Percentiles rank a stretch among this genome's conserved stretches.
Evolutionary conservation across 306 rosid genomes (phyloP).

Genomic region (Sophora flavescens): DNA sequence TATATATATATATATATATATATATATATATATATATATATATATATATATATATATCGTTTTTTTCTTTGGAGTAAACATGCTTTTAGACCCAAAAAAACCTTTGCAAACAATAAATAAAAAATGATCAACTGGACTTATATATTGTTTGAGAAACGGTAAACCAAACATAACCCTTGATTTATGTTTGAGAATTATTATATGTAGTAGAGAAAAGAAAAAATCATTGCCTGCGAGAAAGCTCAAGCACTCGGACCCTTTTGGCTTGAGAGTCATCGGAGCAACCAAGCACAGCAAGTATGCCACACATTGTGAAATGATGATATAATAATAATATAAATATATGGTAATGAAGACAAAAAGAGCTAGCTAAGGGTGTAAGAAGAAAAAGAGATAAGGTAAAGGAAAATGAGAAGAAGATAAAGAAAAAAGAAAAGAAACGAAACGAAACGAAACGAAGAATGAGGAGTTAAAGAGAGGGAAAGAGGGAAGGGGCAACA

Average conservation of each 20-base stretch:
- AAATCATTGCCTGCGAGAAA: slow-evolving; percentile 59
- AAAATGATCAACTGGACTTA: too few relatives aligned
- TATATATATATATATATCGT: too few relatives aligned
- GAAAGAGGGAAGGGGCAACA: slow-evolving; percentile 15
- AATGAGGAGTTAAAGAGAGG: background rate
- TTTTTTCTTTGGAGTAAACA: too few relatives aligned
- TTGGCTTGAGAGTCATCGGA: slow-evolving; percentile 85
- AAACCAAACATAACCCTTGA: too few relatives aligned
- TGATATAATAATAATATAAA: background rate
- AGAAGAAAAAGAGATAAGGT: background rate
- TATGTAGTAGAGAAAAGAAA: too few relatives aligned
- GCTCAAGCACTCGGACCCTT: slow-evolving; percentile 91
- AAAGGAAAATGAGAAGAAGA: slow-evolving; percentile 1
- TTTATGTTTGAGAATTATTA: too few relatives aligned
- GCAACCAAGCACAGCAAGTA: slow-evolving; percentile 95
- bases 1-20: too few relatives aligned
- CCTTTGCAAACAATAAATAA: too few relatives aligned
- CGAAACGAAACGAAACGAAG: slow-evolving; percentile 38
- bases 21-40: too few relatives aligned
- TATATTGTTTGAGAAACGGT: too few relatives aligned
- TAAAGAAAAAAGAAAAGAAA: background rate
- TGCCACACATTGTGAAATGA: slow-evolving; percentile 80
- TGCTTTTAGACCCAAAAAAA: too few relatives aligned
- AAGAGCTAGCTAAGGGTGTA: background rate
- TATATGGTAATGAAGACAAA: background rate